phyloP scores from a whole-genome alignment of 192 early-diverging fungal species.

The Dissophora globulifera region DNA sequence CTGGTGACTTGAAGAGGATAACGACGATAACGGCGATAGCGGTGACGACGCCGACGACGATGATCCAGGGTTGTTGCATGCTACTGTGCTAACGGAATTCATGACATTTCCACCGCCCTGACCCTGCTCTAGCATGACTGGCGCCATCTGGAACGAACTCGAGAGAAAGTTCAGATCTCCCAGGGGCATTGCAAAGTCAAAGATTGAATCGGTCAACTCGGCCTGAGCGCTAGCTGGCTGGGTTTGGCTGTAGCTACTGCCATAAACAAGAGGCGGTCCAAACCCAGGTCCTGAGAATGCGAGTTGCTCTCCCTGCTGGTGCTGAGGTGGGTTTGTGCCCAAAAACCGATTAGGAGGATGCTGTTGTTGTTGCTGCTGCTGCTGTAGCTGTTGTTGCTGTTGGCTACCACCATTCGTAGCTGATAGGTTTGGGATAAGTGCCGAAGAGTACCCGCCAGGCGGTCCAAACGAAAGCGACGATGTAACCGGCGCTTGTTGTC shows the following conservation, averaged over 20 bases:
- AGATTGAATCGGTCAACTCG: slow-evolving; percentile 34
- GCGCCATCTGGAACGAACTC: slow-evolving; percentile 45
- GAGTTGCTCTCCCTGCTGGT: slow-evolving; percentile 12
- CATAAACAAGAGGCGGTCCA: slow-evolving; percentile 32
- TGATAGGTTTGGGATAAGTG: background rate
- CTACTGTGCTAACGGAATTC: background rate
- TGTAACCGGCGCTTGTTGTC: slow-evolving; percentile 17
- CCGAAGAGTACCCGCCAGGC: slow-evolving; percentile 10
- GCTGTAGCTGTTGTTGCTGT: background rate
- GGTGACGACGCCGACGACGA: background rate
- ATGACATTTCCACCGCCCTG: background rate
- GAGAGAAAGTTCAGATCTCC: slow-evolving; percentile 45
- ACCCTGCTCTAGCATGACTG: slow-evolving; percentile 27
- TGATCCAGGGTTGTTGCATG: background rate
- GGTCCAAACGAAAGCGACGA: slow-evolving; percentile 38
- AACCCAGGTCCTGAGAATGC: slow-evolving; percentile 12
- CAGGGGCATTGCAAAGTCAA: slow-evolving; percentile 50
- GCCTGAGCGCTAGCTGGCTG: slow-evolving; percentile 2
- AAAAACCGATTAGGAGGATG: too few species aligned
- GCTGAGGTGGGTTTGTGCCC: slow-evolving; percentile 21
- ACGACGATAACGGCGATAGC: background rate
- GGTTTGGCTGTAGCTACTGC: slow-evolving; percentile 14
- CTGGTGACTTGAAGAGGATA: too few species aligned
- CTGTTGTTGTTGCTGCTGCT: background rate
- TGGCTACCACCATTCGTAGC: background rate